Evolutionary conservation across 2,329 filamentous ascomycete genomes (phyloP), one percentile per base, ranked within the genome.

Genomic region (Fusarium anguioides): DNA sequence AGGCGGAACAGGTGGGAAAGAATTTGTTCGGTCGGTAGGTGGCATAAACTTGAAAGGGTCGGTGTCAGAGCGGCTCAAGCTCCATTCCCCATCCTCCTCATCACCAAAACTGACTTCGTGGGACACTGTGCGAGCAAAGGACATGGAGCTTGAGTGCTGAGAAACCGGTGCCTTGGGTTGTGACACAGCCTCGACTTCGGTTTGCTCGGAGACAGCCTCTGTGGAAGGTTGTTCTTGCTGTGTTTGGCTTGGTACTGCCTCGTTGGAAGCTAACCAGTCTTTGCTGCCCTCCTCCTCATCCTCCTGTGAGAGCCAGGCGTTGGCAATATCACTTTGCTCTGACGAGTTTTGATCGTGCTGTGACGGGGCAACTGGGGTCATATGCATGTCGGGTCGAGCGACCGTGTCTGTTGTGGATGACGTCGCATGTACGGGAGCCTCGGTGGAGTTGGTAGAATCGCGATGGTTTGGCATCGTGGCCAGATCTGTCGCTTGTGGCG

Each of bases 91-190:
- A 21, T 88, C 86, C 20, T 89, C 87, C 21, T 88, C 87, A 41
- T 88, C 87, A 40, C 83, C 83, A 55, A 86, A 89, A 74, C 81
- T 88, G 23, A 89, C 79, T 51, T 89, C 87, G 57, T 89, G 84
- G 12, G 87, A 85, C 14, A 89, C 87, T 3, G 88, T 90, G 33
- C 88, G 84, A 12, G 87, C 82, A 76, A 90, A 90, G 1, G 88
- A 90, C 74, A 85, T 82, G 45, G 83, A 87, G 75, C 87, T 90
- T 11, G 83, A 75, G 73, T 89, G 87, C 66, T 87, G 87, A 24
- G 82, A 79, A 18, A 76, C 71, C 20, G 78, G 77, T n/a, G 66
- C 69, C 33, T 72, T 69, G 11, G 70, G 51, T 41, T 65, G 63
- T 29, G 67, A 46, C 49, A 55, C 53, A 42, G 48, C 45, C 27